Conservation (phyloP, 1,284 basidiomycete genomes). For the Sutorius eximius region DNA sequence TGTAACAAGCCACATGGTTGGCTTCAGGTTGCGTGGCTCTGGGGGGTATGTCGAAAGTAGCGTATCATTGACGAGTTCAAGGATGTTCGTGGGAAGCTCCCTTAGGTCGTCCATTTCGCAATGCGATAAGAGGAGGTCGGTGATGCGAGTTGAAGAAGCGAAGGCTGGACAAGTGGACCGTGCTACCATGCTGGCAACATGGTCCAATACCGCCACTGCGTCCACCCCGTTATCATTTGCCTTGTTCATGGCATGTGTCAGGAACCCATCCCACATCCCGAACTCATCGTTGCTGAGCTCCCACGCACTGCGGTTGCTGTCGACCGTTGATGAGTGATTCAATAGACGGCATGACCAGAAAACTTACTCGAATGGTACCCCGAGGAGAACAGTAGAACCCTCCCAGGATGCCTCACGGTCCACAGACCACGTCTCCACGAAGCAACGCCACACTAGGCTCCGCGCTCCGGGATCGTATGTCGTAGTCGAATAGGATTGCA, state of each 20-base stretch:
- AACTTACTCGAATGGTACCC: conserved; percentile 61
- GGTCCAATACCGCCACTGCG: conserved; percentile 50
- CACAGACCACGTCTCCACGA: conserved; percentile 52
- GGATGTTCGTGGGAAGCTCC: conserved; percentile 47
- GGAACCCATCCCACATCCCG: conserved; percentile 55
- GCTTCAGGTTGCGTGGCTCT: conserved; percentile 49
- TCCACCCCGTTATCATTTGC: conserved; percentile 62
- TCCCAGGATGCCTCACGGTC: conserved; percentile 48
- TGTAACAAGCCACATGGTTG: conserved; percentile 60
- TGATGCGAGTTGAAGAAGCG: conserved; percentile 48
- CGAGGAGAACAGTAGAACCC: conserved; percentile 53
- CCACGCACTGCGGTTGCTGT: conserved; percentile 51
- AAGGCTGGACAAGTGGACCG: conserved; percentile 44
- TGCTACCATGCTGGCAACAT: conserved; percentile 49
- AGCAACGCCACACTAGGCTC: conserved; percentile 54
- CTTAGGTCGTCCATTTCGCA: conserved; percentile 50
- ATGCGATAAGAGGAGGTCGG: conserved; percentile 58
- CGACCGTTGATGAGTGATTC: conserved; percentile 6
- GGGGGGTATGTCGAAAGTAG: conserved; percentile 67
- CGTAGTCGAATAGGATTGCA: conserved; percentile 19
- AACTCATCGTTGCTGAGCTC: conserved; percentile 55
- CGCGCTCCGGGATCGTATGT: conserved; percentile 31
- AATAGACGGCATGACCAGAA: conserved; percentile 7
- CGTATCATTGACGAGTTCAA: conserved; percentile 59
- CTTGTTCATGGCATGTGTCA: conserved; percentile 50